Evolutionary conservation across 495 filamentous ascomycete genomes (phyloP).

Genomic region (Clohesyomyces aquaticus): DNA sequence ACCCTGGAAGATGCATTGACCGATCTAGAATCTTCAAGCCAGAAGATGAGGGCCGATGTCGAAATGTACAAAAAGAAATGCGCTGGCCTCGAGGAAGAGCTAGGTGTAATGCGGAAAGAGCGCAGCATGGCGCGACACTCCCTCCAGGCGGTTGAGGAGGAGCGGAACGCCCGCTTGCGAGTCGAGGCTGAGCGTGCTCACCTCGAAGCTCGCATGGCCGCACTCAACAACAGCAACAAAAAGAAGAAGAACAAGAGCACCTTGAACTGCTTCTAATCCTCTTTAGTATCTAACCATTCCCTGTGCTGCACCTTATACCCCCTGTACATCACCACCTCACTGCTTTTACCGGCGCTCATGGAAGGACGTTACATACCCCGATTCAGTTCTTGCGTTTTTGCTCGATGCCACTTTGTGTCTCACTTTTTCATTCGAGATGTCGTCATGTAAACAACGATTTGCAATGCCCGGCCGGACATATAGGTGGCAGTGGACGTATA

Average conservation of each 20-base stretch:
- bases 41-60: constrained; percentile 80
- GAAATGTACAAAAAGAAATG: constrained; percentile 90
- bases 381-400: constrained; percentile 24
- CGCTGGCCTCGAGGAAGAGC: constrained; percentile 74
- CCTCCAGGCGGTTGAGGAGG: constrained; percentile 92
- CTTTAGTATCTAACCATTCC: neutral
- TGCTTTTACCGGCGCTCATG: constrained; percentile 27
- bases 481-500: constrained; percentile 4
- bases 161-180: constrained; percentile 80
- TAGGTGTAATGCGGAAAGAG: constrained; percentile 71
- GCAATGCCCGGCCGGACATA: constrained; percentile 13
- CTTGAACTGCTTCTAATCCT: constrained; percentile 87
- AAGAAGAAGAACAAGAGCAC: constrained; percentile 97
- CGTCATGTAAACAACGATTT: constrained; percentile 26
- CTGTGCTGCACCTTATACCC: neutral
- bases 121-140: constrained; percentile 74
- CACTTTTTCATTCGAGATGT: constrained; percentile 24
- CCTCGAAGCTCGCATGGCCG: constrained; percentile 84
- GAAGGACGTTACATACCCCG: constrained; percentile 33
- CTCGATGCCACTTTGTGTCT: constrained; percentile 24
- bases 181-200: constrained; percentile 86
- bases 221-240: constrained; percentile 64
- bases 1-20: constrained; percentile 94
- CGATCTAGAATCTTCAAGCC: constrained; percentile 85
- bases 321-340: constrained; percentile 13